phyloP scores from a whole-genome alignment of 306 rosid genomes.

The Chamaecrista fasciculata region DNA sequence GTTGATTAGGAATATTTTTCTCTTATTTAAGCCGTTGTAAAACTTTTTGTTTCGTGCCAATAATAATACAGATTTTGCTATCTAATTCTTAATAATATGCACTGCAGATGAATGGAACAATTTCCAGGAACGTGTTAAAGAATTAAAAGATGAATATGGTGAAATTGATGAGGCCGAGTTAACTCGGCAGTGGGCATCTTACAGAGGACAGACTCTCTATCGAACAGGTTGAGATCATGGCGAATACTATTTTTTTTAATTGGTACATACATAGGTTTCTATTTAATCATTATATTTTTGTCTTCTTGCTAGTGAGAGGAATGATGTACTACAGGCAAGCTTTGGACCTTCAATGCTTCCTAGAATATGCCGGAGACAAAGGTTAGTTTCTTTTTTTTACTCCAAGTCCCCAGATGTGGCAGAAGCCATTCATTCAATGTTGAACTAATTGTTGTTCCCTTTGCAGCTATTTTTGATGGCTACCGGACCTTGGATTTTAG shows the following conservation, averaged over 20 bases:
- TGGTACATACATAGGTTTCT: constrained; percentile 7
- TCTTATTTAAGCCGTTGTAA: too few species aligned
- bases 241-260: background rate
- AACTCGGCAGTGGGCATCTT: constrained; percentile 63
- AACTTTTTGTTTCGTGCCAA: too few species aligned
- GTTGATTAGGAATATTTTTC: too few species aligned
- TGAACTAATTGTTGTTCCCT: constrained; percentile 15
- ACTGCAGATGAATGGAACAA: constrained; percentile 66
- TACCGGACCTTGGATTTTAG: constrained; percentile 26
- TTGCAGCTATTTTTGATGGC: constrained; percentile 42
- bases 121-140: constrained; percentile 42
- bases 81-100: too few species aligned
- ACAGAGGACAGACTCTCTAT: constrained; percentile 70
- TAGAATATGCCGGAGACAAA: constrained; percentile 45
- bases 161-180: constrained; percentile 30
- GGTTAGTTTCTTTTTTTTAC: constrained; percentile 34
- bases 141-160: background rate
- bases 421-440: constrained; percentile 5
- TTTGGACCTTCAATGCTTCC: constrained; percentile 53
- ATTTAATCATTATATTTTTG: background rate
- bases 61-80: too few species aligned
- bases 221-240: constrained; percentile 55
- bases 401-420: background rate
- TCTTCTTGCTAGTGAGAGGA: constrained; percentile 59
- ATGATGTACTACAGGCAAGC: constrained; percentile 69